Evolutionary conservation across 2,329 filamentous ascomycete species (phyloP).

Genomic region (Lasiodiplodia sp.): DNA sequence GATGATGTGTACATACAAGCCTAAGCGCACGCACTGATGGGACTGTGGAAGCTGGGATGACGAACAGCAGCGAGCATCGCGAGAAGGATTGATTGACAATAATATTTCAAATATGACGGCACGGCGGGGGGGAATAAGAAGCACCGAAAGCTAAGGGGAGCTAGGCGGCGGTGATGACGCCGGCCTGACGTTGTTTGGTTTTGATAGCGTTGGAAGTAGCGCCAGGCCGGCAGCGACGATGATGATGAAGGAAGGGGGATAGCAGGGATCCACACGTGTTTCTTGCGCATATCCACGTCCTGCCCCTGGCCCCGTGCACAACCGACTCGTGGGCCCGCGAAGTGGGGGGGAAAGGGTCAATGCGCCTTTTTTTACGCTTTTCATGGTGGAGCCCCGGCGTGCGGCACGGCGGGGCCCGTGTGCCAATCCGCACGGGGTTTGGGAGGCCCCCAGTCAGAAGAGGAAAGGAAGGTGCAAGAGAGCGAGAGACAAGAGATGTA

Average conservation of each 20-base stretch:
- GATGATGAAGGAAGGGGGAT: not conserved
- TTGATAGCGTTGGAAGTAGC: not conserved
- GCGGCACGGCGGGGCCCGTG: not conserved
- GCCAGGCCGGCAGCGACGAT: not conserved
- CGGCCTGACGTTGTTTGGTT: not conserved
- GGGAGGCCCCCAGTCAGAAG: too few relatives aligned
- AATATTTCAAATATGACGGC: too few relatives aligned
- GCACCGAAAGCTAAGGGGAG: not conserved
- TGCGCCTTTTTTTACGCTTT: not conserved
- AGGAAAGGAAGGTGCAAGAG: not conserved
- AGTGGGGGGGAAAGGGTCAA: not conserved
- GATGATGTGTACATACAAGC: not conserved
- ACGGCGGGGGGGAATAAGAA: not conserved
- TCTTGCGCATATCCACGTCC: not conserved
- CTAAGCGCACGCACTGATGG: too few relatives aligned
- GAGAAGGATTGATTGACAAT: too few relatives aligned
- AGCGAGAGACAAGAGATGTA: not conserved
- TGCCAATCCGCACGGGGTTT: not conserved
- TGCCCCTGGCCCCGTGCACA: not conserved
- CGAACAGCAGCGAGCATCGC: too few relatives aligned
- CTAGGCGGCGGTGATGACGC: not conserved
- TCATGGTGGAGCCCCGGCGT: not conserved
- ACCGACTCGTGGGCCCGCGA: not conserved
- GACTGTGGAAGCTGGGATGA: too few relatives aligned
- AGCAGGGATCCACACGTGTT: not conserved